Base-by-base conservation (phyloP, 164 flowering plant species). In the Magnolia officinalis region DNA sequence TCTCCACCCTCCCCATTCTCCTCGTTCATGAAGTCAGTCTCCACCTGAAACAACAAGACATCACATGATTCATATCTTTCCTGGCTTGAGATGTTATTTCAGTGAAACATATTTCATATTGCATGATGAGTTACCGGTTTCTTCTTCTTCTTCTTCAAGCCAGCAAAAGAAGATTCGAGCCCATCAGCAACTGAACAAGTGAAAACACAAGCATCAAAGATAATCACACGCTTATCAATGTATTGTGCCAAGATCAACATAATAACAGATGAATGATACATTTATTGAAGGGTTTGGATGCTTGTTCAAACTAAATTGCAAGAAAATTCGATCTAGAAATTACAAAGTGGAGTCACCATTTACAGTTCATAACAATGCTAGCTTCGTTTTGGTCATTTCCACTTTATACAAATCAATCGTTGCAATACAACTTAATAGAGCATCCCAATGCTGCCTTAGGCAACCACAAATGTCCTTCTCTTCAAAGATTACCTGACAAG, bases 141-240 rank as follows among this genome's bases (percentile, higher is more conserved):
- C 88, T 93, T 95, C 89, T 95, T 95, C 88, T 95, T 95, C 87
- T 93, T 95, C 81, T 91, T 95, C 84, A 93, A 50, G 50, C 95
- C 96, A 82, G 91, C 74, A 79, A 93, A 91, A 13, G 90, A 72
- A 78, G 84, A 83, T 45, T 93, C 98, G 65, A 84, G 73, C 1
- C 93, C 93, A 14, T 95, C 99, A 75, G 92, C 79, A 71, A 92
- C 98, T 95, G 90, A 84, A 83, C 18, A 16, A 31, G n/a, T 8
- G 8, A 55, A 13, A 23, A 2, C 45, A 29, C 8, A 64, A 52
- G 5, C 19, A 23, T 29, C 11, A 31, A 31, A 3, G 45, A 63
- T 4, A 37, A 55, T 16, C 13, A 55, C 61, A 55, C 8, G 10
- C 61, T 55, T 11, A 55, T 37, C 45, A 37, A 37, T 37, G 45